Evolutionary conservation across 441 rosid species (phyloP).

Genomic region (Jatropha multifida): DNA sequence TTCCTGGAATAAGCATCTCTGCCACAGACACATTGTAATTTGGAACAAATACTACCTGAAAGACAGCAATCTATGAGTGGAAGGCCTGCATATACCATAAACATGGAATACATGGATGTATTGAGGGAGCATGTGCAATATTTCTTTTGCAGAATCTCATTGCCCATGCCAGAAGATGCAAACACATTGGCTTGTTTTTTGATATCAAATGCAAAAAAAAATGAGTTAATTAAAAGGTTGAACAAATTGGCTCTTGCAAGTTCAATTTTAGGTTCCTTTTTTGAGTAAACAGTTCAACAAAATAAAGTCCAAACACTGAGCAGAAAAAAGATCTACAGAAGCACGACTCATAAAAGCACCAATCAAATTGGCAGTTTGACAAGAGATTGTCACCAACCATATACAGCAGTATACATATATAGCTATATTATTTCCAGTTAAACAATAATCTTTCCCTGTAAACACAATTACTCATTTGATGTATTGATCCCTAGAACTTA

Average conservation of each 20-base stretch:
- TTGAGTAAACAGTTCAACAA: background rate
- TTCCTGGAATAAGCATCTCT: constrained; percentile 92
- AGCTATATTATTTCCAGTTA: too few relatives aligned
- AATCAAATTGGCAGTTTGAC: background rate
- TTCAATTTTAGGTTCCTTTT: background rate
- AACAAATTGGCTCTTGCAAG: background rate
- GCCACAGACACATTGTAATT: constrained; percentile 96
- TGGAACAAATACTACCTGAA: constrained; percentile 93
- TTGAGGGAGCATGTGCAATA: background rate
- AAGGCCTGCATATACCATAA: background rate
- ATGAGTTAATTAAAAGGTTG: background rate
- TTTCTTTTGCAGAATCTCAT: too few relatives aligned
- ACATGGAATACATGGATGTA: background rate
- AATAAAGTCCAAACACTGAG: background rate
- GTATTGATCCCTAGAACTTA: background rate
- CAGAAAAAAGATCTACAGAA: background rate
- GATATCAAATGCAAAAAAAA: background rate
- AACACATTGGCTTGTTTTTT: too few relatives aligned
- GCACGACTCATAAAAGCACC: background rate
- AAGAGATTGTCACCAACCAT: background rate
- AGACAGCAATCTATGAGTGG: background rate
- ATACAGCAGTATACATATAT: background rate
- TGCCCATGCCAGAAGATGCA: too few relatives aligned
- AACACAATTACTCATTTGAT: background rate
- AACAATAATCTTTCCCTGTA: background rate